Percentiles rank a stretch among this genome's conserved stretches.
phyloP scores from a whole-genome alignment of 2,329 filamentous ascomycete species.

The Alternaria longipes region DNA sequence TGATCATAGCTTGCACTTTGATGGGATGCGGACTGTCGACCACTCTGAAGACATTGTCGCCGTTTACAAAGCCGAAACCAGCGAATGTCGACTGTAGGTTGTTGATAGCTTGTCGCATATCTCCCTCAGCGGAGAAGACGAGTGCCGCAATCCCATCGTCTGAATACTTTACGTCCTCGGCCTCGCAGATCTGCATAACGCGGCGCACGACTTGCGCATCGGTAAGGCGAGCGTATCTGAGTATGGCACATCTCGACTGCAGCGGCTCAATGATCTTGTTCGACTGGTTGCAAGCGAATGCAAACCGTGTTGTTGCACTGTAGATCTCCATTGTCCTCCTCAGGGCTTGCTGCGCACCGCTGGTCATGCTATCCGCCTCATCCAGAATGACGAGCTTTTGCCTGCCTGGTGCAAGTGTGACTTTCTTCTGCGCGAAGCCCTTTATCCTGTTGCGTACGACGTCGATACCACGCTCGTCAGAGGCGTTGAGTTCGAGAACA shows the following conservation, averaged over 20 bases:
- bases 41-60: slow-evolving; percentile 97
- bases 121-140: slow-evolving; percentile 95
- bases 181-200: slow-evolving; percentile 89
- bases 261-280: slow-evolving; percentile 99
- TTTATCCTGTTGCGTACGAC: slow-evolving; percentile 98
- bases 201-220: slow-evolving; percentile 93
- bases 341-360: slow-evolving; percentile 92
- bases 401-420: slow-evolving; percentile 86
- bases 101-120: slow-evolving; percentile 99
- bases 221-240: slow-evolving; percentile 90
- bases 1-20: slow-evolving; percentile 98
- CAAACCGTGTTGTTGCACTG: slow-evolving; percentile 93
- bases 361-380: slow-evolving; percentile 96
- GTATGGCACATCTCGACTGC: slow-evolving; percentile 94
- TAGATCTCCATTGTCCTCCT: slow-evolving; percentile 99
- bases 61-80: slow-evolving; percentile 95
- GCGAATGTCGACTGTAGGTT: slow-evolving; percentile 93
- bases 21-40: slow-evolving; percentile 97
- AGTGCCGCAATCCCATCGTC: slow-evolving; percentile 96
- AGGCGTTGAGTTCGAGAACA: slow-evolving; percentile 94
- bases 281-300: slow-evolving; percentile 97
- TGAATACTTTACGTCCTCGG: slow-evolving; percentile 87
- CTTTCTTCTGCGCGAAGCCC: slow-evolving; percentile 98
- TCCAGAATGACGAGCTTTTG: slow-evolving; percentile 98
- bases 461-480: slow-evolving; percentile 96